Conservation (phyloP, 2,329 filamentous ascomycete genomes). For the Pleoardoris graminearum region DNA sequence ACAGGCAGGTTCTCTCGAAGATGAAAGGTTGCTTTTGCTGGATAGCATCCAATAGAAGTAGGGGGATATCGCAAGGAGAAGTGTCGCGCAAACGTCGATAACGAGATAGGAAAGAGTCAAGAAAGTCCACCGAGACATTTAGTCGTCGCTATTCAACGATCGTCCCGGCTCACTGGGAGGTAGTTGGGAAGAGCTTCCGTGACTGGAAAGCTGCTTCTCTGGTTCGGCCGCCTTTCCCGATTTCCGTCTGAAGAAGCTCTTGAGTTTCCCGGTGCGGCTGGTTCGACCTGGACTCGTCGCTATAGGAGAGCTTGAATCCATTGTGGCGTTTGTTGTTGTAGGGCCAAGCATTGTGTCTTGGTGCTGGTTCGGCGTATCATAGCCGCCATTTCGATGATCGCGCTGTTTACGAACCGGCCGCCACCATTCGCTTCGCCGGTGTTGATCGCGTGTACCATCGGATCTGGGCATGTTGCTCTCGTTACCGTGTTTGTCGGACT, state of each 20-base stretch:
- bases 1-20: slow-evolving; percentile 8
- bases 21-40: slow-evolving; percentile 25
- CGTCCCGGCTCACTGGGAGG: slow-evolving; percentile 41
- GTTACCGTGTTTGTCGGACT: slow-evolving; percentile 34
- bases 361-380: slow-evolving; percentile 24
- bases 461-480: slow-evolving; percentile 36
- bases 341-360: slow-evolving; percentile 33
- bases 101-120: slow-evolving; percentile 5
- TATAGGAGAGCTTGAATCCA: slow-evolving; percentile 26
- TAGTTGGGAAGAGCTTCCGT: slow-evolving; percentile 41
- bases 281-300: slow-evolving; percentile 30
- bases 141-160: slow-evolving; percentile 42
- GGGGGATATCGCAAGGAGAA: slow-evolving; percentile 24
- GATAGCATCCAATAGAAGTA: slow-evolving; percentile 17
- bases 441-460: slow-evolving; percentile 36
- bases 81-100: slow-evolving; percentile 1
- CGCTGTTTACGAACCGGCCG: slow-evolving; percentile 31
- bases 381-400: slow-evolving; percentile 37
- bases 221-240: slow-evolving; percentile 32
- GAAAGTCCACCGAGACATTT: slow-evolving; percentile 12
- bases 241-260: slow-evolving; percentile 44
- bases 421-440: slow-evolving; percentile 38
- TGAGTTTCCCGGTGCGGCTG: slow-evolving; percentile 39
- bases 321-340: slow-evolving; percentile 27
- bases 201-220: slow-evolving; percentile 41